These are phyloP conservation scores for Angophora floribunda DNA, from an alignment of 345 rosid genomes.

Conservation along the genomic window DNA sequence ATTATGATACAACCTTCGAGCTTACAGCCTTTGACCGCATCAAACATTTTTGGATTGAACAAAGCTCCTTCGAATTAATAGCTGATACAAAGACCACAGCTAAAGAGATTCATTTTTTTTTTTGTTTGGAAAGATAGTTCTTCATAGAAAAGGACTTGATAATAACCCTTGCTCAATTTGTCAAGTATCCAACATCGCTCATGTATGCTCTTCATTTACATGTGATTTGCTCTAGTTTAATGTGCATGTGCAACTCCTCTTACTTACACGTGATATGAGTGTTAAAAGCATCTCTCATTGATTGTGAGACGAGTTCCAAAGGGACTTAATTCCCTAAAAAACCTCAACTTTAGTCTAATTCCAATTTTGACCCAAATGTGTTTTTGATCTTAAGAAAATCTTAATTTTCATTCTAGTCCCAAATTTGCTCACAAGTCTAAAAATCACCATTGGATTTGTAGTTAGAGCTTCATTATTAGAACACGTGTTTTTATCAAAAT, in stretches of 20 bases:
- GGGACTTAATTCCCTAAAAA: background rate
- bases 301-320: background rate
- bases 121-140: background rate
- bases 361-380: background rate
- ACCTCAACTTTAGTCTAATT: background rate
- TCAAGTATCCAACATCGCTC: background rate
- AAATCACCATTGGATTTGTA: background rate
- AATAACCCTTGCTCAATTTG: background rate
- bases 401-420: background rate
- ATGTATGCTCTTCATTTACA: background rate
- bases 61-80: background rate
- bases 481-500: background rate
- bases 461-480: fast-evolving
- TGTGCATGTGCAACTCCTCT: background rate
- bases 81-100: background rate
- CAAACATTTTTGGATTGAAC: background rate
- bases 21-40: background rate
- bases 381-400: background rate
- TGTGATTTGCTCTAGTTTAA: background rate
- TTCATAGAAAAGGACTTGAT: background rate
- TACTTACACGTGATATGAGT: background rate
- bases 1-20: background rate
- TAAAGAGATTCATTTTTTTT: background rate
- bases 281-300: background rate
- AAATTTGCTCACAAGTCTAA: background rate